phyloP scores from a whole-genome alignment of 345 rosid species.

The Laguncularia racemosa region DNA sequence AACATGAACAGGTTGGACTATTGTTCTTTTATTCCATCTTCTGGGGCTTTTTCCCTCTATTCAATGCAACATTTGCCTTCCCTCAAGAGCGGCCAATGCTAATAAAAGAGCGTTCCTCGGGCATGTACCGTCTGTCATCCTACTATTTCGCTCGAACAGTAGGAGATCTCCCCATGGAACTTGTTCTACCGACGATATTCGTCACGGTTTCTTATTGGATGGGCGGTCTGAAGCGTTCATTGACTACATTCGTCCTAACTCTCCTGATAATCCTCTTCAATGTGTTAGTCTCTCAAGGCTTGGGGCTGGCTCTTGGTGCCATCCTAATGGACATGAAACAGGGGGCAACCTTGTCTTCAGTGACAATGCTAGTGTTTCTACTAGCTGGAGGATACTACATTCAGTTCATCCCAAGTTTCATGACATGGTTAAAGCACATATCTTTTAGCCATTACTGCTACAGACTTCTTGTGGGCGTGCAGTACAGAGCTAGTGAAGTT shows the following conservation, averaged over 20 bases:
- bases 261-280: slow-evolving; percentile 60
- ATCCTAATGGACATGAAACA: slow-evolving; percentile 75
- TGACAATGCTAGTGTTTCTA: slow-evolving; percentile 73
- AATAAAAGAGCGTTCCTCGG: slow-evolving; percentile 78
- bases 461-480: slow-evolving; percentile 73
- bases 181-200: slow-evolving; percentile 76
- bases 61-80: slow-evolving; percentile 72
- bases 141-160: slow-evolving; percentile 67
- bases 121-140: slow-evolving; percentile 88
- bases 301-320: slow-evolving; percentile 85
- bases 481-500: slow-evolving; percentile 54
- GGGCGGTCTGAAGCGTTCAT: slow-evolving; percentile 88
- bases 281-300: slow-evolving; percentile 78
- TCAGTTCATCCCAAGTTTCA: slow-evolving; percentile 68
- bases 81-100: slow-evolving; percentile 88
- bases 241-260: slow-evolving; percentile 50
- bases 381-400: slow-evolving; percentile 89
- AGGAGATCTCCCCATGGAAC: slow-evolving; percentile 96
- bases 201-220: slow-evolving; percentile 81
- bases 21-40: slow-evolving; percentile 88
- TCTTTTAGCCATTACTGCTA: slow-evolving; percentile 88
- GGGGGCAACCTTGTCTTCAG: slow-evolving; percentile 77
- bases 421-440: slow-evolving; percentile 82
- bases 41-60: slow-evolving; percentile 90
- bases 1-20: slow-evolving; percentile 58